Percentiles rank a stretch among this genome's conserved stretches.
Conservation (phyloP, 2,329 filamentous ascomycete genomes). For the Fusarium cicatricum region DNA sequence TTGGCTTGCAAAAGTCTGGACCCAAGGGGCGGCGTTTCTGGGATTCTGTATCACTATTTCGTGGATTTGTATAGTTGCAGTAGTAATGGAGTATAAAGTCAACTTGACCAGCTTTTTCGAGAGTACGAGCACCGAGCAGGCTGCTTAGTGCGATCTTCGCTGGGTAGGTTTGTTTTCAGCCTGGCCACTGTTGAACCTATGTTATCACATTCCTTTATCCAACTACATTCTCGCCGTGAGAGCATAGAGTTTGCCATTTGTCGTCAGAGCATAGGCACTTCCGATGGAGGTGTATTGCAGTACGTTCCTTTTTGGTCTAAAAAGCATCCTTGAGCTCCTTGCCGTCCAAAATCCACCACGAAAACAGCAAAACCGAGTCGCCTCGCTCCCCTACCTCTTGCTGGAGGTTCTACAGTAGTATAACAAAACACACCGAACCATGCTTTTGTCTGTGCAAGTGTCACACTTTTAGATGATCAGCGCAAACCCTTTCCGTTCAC, state of each 20-base stretch:
- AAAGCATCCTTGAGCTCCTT: constrained; percentile 34
- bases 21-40: constrained; percentile 35
- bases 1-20: constrained; percentile 23
- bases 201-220: too few relatives aligned
- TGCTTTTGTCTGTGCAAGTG: background rate
- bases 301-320: constrained; percentile 24
- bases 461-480: too few relatives aligned
- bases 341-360: constrained; percentile 22
- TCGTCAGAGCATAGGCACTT: background rate
- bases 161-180: too few relatives aligned
- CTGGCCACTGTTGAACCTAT: too few relatives aligned
- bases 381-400: constrained; percentile 35
- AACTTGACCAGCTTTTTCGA: too few relatives aligned
- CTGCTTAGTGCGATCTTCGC: too few relatives aligned
- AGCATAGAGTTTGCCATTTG: too few relatives aligned
- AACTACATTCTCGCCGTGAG: too few relatives aligned
- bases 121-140: too few relatives aligned
- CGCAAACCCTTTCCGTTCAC: background rate
- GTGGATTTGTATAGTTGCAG: constrained; percentile 23
- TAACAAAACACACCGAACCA: background rate
- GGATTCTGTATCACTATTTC: constrained; percentile 37
- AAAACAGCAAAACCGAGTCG: constrained; percentile 39
- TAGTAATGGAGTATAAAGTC: constrained; percentile 24
- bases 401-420: constrained; percentile 29
- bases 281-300: background rate